Conservation (phyloP, 257 asterid species). For the Forsythia suspensa region DNA sequence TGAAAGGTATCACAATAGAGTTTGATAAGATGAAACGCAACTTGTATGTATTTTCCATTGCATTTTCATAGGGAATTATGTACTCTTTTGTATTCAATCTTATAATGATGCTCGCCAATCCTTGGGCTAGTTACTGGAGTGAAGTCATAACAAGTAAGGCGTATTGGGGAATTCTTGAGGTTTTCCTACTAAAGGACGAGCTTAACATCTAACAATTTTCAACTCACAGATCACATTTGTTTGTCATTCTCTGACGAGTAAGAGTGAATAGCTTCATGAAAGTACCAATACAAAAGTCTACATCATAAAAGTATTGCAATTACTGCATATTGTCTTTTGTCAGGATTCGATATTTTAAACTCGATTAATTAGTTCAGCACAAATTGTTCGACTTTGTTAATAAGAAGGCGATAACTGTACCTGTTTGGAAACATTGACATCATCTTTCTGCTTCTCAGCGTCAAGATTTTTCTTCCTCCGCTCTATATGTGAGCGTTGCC, state of each 20-base stretch:
- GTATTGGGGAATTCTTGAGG: too few species aligned
- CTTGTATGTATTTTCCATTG: background rate
- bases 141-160: background rate
- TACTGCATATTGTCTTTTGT: too few species aligned
- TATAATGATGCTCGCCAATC: background rate
- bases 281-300: too few species aligned
- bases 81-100: background rate
- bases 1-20: constrained; percentile 4
- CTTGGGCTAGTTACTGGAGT: background rate
- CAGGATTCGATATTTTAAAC: background rate
- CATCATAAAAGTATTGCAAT: too few species aligned
- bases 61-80: too few species aligned
- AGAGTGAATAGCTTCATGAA: background rate
- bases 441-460: constrained; percentile 35
- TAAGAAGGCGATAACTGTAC: constrained; percentile 17
- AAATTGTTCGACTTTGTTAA: background rate
- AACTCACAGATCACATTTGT: too few species aligned
- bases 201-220: background rate
- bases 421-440: constrained; percentile 33
- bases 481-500: constrained; percentile 51
- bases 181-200: background rate
- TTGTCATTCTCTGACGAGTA: background rate
- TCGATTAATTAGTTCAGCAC: background rate
- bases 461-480: constrained; percentile 33
- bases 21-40: background rate